phyloP scores from a whole-genome alignment of 2,329 filamentous ascomycete species.

The Colletotrichum tofieldiae region DNA sequence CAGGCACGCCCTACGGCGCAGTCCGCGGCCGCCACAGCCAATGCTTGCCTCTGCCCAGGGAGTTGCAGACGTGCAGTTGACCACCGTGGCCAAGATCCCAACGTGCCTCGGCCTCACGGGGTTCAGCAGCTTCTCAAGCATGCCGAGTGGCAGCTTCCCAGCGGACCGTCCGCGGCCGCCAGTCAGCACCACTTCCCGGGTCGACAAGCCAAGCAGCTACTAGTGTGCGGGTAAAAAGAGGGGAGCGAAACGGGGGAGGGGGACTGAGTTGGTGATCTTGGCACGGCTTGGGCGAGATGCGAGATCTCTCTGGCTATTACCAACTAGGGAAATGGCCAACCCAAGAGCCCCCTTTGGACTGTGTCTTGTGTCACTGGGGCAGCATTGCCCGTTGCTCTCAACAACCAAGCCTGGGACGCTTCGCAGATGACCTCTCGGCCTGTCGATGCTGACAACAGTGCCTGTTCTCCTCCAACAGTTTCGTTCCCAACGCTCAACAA shows the following conservation, averaged over 20 bases:
- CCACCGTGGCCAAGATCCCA: neutral
- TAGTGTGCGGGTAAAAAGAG: conserved; percentile 39
- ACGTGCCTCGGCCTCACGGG: conserved; percentile 33
- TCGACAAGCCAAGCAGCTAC: conserved; percentile 8
- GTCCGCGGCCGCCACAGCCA: neutral
- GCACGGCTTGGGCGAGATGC: conserved; percentile 28
- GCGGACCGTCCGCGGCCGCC: conserved; percentile 14
- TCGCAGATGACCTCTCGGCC: neutral
- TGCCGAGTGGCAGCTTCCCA: neutral
- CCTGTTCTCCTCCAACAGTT: neutral
- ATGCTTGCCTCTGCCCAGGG: neutral
- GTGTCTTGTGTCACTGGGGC: neutral
- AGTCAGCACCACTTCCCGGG: conserved; percentile 17
- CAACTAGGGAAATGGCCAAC: neutral
- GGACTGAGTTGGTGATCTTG: conserved; percentile 20
- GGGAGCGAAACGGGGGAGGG: neutral
- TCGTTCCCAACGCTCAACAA: conserved; percentile 19
- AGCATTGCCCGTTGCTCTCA: conserved; percentile 1
- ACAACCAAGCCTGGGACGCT: conserved; percentile 1
- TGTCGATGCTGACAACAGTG: conserved; percentile 1
- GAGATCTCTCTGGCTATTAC: conserved; percentile 24
- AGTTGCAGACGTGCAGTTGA: neutral
- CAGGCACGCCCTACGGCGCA: conserved; percentile 2
- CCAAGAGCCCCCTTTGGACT: neutral
- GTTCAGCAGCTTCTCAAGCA: neutral